Evolutionary conservation across 345 rosid genomes (phyloP).

Genomic region (Corchorus olitorius): DNA sequence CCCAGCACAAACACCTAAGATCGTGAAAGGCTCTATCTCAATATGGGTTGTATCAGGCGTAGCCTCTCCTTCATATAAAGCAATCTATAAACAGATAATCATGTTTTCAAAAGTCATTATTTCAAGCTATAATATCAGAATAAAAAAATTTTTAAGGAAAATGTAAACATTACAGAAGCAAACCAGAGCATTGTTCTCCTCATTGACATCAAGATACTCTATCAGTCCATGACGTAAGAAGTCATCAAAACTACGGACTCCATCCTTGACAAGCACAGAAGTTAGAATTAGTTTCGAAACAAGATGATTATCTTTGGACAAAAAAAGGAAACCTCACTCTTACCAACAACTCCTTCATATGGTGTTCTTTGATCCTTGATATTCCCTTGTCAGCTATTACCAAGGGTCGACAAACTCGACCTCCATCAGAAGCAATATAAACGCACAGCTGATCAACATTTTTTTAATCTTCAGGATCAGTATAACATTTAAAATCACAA

Average conservation of each 20-base stretch:
- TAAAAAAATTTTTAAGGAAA: conserved; percentile 1
- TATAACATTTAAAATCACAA: conserved; percentile 5
- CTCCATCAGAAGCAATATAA: conserved; percentile 97
- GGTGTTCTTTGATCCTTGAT: conserved; percentile 85
- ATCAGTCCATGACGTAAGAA: conserved; percentile 88
- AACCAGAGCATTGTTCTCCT: conserved; percentile 96
- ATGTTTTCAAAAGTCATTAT: conserved; percentile 19
- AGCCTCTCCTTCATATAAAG: conserved; percentile 83
- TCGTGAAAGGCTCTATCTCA: conserved; percentile 96
- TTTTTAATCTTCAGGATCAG: conserved; percentile 6
- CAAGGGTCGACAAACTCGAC: conserved; percentile 97
- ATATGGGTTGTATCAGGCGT: conserved; percentile 80
- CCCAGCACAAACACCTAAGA: conserved; percentile 95
- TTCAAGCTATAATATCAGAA: conserved; percentile 7
- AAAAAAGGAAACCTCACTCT: conserved; percentile 28
- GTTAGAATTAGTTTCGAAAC: conserved; percentile 24
- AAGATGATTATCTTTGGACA: conserved; percentile 16
- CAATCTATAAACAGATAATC: conserved; percentile 58
- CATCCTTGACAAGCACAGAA: conserved; percentile 56
- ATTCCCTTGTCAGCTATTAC: conserved; percentile 93
- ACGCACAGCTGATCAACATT: conserved; percentile 63
- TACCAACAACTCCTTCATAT: conserved; percentile 90
- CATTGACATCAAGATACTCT: conserved; percentile 96
- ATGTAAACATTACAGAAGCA: conserved; percentile 29
- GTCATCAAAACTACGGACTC: conserved; percentile 83